Base-by-base conservation (phyloP, 768 basidiomycete species). In the Hortiboletus flavorubellus region DNA sequence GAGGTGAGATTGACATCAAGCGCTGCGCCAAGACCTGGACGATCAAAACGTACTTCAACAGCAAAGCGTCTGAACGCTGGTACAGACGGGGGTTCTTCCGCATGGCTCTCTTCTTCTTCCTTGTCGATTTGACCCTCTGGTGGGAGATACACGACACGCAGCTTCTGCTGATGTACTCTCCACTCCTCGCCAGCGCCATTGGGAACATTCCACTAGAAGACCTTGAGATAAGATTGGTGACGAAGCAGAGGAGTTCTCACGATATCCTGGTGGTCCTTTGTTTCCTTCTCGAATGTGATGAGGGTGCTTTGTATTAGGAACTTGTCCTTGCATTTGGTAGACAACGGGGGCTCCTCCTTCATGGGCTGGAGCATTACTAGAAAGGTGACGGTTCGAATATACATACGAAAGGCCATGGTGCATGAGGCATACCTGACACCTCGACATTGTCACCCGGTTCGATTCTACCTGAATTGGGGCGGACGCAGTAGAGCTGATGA, bases 281-380 rank as follows among this genome's bases (percentile, higher is more conserved):
- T 80, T 76, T 93, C 92, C 72, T 91, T 92, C 61, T 96, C 95
- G 31, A 86, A 79, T 2, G 92, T 88, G 72, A 99, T 94, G 69
- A 89, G 72, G 26, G 93, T 96, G 66, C 91, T 96, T 73, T 98
- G 97, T 49, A 99, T 93, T 53, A 98, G 80, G 73, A 99, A 98
- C 78, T 99, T 99, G 84, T 99, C 97, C 72, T 95, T 94, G 86
- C 97, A 99, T 77, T 98, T 98, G 31, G 84, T 75, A 55, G 85
- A 86, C 60, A 87, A 69, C 18, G 95, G 88, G 1, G 96, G 96
- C 59, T 99, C 97, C 62, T 94, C 92, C 70, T 87, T 90, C 81
- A 99, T 91, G 4, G 96, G 89, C 69, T 98, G 97, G 35, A 98
- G 80, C 81, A 98, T 93, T 49, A 99, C 97, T 98, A 67, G 6